phyloP scores from a whole-genome alignment of 306 rosid genomes.

The Castanopsis chinensis region DNA sequence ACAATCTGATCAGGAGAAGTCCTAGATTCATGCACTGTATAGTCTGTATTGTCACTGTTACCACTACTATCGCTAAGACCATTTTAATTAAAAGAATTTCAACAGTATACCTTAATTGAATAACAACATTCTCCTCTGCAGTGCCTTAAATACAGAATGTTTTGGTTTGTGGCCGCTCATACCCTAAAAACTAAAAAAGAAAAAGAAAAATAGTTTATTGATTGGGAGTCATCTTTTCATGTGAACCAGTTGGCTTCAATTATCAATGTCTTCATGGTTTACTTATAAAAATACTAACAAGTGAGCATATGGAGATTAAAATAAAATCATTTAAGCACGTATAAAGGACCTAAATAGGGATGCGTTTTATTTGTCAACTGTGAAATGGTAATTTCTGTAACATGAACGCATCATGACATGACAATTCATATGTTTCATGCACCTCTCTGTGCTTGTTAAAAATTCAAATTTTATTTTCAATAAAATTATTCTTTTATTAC shows the following conservation, averaged over 20 bases:
- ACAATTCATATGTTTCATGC: constrained; percentile 1
- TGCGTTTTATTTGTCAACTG: background rate
- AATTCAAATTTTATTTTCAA: constrained; percentile 1
- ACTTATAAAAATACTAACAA: background rate
- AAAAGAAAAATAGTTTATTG: background rate
- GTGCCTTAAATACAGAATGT: background rate
- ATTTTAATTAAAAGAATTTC: background rate
- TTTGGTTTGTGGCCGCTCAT: background rate
- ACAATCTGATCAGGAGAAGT: background rate
- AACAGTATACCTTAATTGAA: background rate
- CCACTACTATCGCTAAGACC: background rate
- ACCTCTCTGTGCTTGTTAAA: constrained; percentile 14
- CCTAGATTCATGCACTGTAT: background rate
- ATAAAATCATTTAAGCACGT: background rate
- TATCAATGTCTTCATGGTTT: background rate
- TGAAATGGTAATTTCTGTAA: background rate
- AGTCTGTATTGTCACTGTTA: background rate
- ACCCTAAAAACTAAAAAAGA: background rate
- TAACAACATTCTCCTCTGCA: background rate
- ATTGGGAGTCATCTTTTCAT: background rate
- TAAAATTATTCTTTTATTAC: background rate
- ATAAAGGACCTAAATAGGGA: background rate
- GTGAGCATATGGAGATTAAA: background rate
- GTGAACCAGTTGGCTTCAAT: background rate
- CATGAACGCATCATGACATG: background rate